These are phyloP conservation scores for Nakataea oryzae DNA, from an alignment of 2,329 filamentous ascomycete species.

Conservation along the genomic window DNA sequence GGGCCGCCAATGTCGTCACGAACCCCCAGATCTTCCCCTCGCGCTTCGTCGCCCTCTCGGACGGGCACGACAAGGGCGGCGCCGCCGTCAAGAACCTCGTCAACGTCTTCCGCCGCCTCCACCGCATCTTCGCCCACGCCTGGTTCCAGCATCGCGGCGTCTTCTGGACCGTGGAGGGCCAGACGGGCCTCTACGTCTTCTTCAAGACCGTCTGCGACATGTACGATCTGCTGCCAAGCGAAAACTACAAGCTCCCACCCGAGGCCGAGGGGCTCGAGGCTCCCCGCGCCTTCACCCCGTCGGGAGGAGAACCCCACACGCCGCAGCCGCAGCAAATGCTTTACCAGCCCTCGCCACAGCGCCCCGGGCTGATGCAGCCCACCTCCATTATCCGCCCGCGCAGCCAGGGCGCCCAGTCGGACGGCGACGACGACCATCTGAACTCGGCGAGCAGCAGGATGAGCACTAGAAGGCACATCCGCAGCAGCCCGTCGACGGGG, in stretches of 20 bases:
- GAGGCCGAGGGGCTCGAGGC: slow-evolving; percentile 79
- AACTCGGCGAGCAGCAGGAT: slow-evolving; percentile 42
- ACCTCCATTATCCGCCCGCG: neutral
- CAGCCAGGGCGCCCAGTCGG: neutral
- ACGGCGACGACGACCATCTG: slow-evolving; percentile 37
- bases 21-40: slow-evolving; percentile 94
- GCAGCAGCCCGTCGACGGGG: slow-evolving; percentile 70
- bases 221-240: slow-evolving; percentile 79
- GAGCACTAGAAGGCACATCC: slow-evolving; percentile 72
- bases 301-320: neutral
- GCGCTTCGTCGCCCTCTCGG: slow-evolving; percentile 51
- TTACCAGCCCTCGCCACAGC: neutral
- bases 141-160: slow-evolving; percentile 97
- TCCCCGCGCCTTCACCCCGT: slow-evolving; percentile 4
- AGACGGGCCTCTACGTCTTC: slow-evolving; percentile 88
- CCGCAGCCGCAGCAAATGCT: slow-evolving; percentile 7
- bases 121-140: slow-evolving; percentile 94
- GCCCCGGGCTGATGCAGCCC: neutral
- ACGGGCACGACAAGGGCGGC: slow-evolving; percentile 47
- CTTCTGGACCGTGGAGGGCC: slow-evolving; percentile 86
- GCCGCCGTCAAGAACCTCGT: slow-evolving; percentile 72
- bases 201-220: slow-evolving; percentile 96
- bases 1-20: slow-evolving; percentile 89
- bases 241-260: slow-evolving; percentile 90
- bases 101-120: slow-evolving; percentile 89